Percentiles rank a stretch among this genome's conserved stretches.
Conservation (phyloP, 2,329 filamentous ascomycete species). For the Cladosporium sp. region DNA sequence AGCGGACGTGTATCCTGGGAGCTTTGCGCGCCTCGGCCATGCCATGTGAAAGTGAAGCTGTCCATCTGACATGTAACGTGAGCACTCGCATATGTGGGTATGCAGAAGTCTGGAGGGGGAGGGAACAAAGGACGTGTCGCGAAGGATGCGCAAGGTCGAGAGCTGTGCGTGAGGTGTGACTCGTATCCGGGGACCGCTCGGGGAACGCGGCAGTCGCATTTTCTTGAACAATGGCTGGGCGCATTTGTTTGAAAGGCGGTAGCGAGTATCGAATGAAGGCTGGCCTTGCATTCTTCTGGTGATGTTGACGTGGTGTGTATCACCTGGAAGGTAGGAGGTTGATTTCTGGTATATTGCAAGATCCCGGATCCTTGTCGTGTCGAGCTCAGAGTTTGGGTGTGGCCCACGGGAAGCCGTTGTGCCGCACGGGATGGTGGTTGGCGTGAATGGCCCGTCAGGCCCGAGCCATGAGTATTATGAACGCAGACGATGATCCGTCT, state of each 20-base stretch:
- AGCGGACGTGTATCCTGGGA: background rate
- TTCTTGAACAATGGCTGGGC: background rate
- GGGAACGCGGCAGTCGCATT: background rate
- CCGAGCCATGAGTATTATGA: constrained; percentile 4
- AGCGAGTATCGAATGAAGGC: too few relatives aligned
- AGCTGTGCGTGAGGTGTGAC: background rate
- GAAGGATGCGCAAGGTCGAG: constrained; percentile 1
- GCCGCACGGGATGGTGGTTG: constrained; percentile 12
- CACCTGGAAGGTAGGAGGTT: too few relatives aligned
- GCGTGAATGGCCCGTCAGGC: constrained; percentile 8
- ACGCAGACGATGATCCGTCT: background rate
- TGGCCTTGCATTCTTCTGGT: constrained; percentile 2
- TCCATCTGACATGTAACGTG: constrained; percentile 3
- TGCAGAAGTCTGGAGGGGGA: background rate
- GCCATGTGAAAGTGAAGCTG: background rate
- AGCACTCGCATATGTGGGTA: constrained; percentile 8
- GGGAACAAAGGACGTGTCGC: background rate
- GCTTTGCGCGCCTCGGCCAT: background rate
- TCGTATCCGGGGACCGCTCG: background rate
- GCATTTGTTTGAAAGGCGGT: background rate
- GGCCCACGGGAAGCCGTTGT: constrained; percentile 17
- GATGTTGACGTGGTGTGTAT: background rate
- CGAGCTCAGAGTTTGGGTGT: constrained; percentile 20
- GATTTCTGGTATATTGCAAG: too few relatives aligned
- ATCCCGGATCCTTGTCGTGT: constrained; percentile 1